Base-by-base conservation (phyloP, 805 yeast species). In the Yamadazyma takamatsuzukensis region DNA sequence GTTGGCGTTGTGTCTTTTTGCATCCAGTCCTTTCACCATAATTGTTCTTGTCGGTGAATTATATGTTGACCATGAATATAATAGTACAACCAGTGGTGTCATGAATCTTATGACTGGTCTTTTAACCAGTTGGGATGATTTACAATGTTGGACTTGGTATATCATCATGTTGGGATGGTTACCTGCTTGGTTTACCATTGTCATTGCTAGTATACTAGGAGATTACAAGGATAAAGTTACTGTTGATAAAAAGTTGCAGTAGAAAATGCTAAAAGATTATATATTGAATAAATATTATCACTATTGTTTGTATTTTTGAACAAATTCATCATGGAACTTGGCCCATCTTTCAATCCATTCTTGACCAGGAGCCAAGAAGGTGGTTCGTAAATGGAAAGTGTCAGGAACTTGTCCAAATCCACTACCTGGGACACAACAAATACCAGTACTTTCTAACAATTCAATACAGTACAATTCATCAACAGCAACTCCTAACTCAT, bases 351-450 rank as follows among this genome's bases (percentile, higher is more conserved):
- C 71, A 45, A 88, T 85, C 87, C 96, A 87, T 48, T 86, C 90
- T 16, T 76, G 72, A 26, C 97, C 97, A 11, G 97, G 97, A 10
- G 98, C 95, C 51, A 93, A 70, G 68, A 93, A 93, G 0, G 99
- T 93, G 1, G 98, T 93, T 71, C 99, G 80, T 49, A 93, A 73
- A 55, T 93, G 99, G 64, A 72, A 83, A 4, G 97, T 88, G 14
- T 87, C 95, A 29, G 79, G 80, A 29, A 71, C 82, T 63, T 93
- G 98, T 19, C 97, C 97, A 50, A 93, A 93, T 0, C 99, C 99
- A 21, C 87, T 78, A 25, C 98, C 99, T 18, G 99, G 97, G 41
- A 93, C 95, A 27, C 95, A 86, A 62, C 99, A 93, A 40, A 93
- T 87, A 47, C 99, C 99, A 5, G 98, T 88, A 29, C 64, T 59